Evolutionary conservation across 257 asterid genomes (phyloP).

Genomic region (Agastache rugosa): DNA sequence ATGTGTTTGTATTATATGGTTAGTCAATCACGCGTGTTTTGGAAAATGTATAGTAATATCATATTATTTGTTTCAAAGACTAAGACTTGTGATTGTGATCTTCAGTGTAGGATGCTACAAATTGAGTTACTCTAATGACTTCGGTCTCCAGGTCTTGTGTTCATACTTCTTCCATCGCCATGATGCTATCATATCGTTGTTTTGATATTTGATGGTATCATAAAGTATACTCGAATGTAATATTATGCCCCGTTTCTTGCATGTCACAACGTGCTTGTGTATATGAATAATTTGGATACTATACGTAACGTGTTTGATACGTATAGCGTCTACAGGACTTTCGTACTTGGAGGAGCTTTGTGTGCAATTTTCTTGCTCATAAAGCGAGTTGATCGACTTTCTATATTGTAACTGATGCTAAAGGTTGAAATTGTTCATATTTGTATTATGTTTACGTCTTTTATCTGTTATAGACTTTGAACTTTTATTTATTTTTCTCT

Average conservation of each 20-base stretch:
- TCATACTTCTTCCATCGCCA: not conserved
- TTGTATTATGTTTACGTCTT: too few relatives aligned
- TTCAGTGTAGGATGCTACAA: not conserved
- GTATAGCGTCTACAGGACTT: too few relatives aligned
- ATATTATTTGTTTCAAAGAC: constrained; percentile 13
- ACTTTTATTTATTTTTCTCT: too few relatives aligned
- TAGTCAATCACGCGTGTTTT: constrained; percentile 32
- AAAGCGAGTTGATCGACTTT: too few relatives aligned
- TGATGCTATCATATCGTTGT: not conserved
- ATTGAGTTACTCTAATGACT: not conserved
- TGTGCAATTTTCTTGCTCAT: too few relatives aligned
- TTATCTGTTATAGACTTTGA: too few relatives aligned
- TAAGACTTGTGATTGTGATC: not conserved
- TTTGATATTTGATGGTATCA: not conserved
- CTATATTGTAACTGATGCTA: too few relatives aligned
- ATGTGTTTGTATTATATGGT: not conserved
- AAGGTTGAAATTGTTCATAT: too few relatives aligned
- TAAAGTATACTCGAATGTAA: not conserved
- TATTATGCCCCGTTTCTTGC: not conserved
- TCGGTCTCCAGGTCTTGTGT: not conserved
- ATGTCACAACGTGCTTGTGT: too few relatives aligned
- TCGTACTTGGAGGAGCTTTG: too few relatives aligned
- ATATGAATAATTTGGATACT: too few relatives aligned
- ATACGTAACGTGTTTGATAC: too few relatives aligned
- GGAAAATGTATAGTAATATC: constrained; percentile 23